A percentile compares a stretch with the other conserved stretches of the same genome.
Conservation (phyloP, 371 early-diverging fungal species). For the Mucor racemosus region DNA sequence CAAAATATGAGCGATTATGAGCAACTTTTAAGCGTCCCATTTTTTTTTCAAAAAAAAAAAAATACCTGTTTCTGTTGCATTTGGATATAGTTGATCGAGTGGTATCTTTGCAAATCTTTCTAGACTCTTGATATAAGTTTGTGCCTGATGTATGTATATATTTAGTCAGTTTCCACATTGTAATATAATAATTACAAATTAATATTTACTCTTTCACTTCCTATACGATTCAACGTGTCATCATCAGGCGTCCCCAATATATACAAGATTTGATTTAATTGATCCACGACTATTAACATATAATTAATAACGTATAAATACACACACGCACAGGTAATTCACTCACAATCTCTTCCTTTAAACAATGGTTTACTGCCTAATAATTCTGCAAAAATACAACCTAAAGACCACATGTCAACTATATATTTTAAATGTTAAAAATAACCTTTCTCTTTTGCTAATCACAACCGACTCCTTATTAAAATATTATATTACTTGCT, state of each 20-base stretch:
- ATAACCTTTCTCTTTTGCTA: not conserved
- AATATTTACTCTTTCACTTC: slow-evolving; percentile 68
- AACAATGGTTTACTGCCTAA: slow-evolving; percentile 88
- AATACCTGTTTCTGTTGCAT: slow-evolving; percentile 36
- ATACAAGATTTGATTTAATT: slow-evolving; percentile 96
- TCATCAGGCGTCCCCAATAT: slow-evolving; percentile 98
- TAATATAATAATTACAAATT: slow-evolving; percentile 59
- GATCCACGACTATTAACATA: slow-evolving; percentile 83
- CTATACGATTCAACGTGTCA: slow-evolving; percentile 84
- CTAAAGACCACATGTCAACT: slow-evolving; percentile 98
- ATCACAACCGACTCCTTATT: not conserved
- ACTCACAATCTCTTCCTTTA: slow-evolving; percentile 87
- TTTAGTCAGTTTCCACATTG: slow-evolving; percentile 77
- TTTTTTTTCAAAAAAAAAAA: too few species aligned
- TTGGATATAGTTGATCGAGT: slow-evolving; percentile 82
- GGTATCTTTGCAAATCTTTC: slow-evolving; percentile 89
- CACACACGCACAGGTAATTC: not conserved
- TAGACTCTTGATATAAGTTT: slow-evolving; percentile 91
- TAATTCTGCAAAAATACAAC: slow-evolving; percentile 97
- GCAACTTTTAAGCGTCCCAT: too few species aligned
- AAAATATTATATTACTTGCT: slow-evolving; percentile 61
- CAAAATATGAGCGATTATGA: too few species aligned
- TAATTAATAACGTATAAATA: not conserved
- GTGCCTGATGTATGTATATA: slow-evolving; percentile 74
- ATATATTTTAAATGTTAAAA: slow-evolving; percentile 8